Base-by-base conservation (phyloP, 306 rosid genomes). In the Luffa aegyptiaca region DNA sequence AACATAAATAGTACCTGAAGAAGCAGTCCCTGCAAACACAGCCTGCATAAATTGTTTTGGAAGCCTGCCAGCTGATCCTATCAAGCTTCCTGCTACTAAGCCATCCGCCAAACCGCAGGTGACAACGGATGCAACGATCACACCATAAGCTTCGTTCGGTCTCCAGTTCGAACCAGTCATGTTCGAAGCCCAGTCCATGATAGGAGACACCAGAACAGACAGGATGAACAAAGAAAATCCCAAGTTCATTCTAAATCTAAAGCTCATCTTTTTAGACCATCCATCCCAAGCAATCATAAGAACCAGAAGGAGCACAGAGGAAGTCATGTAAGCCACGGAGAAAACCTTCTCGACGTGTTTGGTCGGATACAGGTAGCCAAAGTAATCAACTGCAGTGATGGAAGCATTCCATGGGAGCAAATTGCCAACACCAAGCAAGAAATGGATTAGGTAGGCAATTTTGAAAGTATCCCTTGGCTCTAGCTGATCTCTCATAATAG, bases 381-480 rank as follows among this genome's bases (percentile, higher is more conserved):
- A 96, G 84, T 96, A 96, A 81, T 96, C 99, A 21, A 90, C 93
- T 12, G 96, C 99, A 4, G 98, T 96, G 91, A 96, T 93, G 14
- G 90, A 85, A 52, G 96, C 99, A 86, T 96, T 96, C 99, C 99
- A 96, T 9, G 99, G 99, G 37, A 96, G 93, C 78, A 96, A 83
- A 90, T 90, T 90, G 21, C 98, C 98, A 11, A 91, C 93, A 42
- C 98, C 99, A 13, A 96, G 93, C 80, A 91, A 77, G 96, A 96
- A 96, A 79, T 93, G 93, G 81, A 93, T 90, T 44, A 89, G 68
- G 91, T 96, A 96, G 51, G 97, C 97, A 52, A 91, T 79, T 75
- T 87, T 79, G 85, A 80, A 86, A 1, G 88, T 80, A 80, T 94
- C 92, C 79, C 77, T 85, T 14, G 88, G 85, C 82, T 86, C 86